Evolutionary conservation across 768 basidiomycete species (phyloP), one percentile per base, ranked within the genome.

Genomic region (Hypholoma fasciculare): DNA sequence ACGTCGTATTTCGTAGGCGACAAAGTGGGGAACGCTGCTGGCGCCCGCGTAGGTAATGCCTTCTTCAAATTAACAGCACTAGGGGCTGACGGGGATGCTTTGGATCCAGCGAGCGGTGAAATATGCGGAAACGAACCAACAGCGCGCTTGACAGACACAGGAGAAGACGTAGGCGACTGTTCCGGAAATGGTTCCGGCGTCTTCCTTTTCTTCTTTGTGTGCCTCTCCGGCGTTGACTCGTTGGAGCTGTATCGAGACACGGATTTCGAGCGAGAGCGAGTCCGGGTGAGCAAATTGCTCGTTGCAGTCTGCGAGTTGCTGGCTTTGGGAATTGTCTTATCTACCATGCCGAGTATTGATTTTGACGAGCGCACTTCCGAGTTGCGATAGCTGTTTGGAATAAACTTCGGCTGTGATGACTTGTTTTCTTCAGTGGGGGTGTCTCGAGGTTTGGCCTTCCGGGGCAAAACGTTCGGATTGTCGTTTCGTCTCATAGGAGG

Each of bases 1-100:
- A 47, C 38, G 1, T 51, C 27, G 12, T 36, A 49, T 11, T 26
- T 55, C 38, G 56, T 49, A 7, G 65, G 61, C 37, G 62, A 59
- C 23, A 60, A 20, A 60, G 62, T 63, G 12, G 68, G 68, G 36
- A 68, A 68, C 9, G 50, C 59, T 7, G 48, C 51, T 7, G 58
- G 58, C 1, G 39, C 8, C 7, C 60, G 52, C 34, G 57, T 42
- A 7, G 44, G 48, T n/a, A 57, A 49, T 13, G 46, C 14, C 13
- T 19, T 47, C 14, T 26, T 17, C 43, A 51, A 42, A 36, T 39
- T 9, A 16, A 4, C 16, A 23, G 20, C 20, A 19, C 23, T 51
- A 17, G 9, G 30, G 8, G 9, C 9, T 9, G 30, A 5, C 6
- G 49, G 34, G 17, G 46, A 36, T 20, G 44, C 34, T 27, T 40